Conservation (phyloP, 768 basidiomycete genomes). For the Hygrocybe coccinea region DNA sequence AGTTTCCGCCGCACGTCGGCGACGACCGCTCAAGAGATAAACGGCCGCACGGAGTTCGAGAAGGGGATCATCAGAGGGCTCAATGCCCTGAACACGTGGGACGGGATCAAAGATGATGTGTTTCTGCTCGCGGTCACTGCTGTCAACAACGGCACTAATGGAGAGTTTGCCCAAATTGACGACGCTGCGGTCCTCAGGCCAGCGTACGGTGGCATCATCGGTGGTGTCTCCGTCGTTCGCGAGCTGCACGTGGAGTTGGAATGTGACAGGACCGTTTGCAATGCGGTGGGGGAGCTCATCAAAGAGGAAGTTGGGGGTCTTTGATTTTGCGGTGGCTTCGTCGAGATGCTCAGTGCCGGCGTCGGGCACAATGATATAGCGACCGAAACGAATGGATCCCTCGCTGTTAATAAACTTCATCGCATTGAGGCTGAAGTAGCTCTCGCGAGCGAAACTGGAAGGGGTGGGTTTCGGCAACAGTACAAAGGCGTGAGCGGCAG, state of each 20-base stretch:
- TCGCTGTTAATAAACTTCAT: conserved; percentile 18
- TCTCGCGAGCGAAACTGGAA: conserved; percentile 14
- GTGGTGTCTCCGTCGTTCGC: conserved; percentile 18
- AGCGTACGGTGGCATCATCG: conserved; percentile 17
- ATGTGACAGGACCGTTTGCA: conserved; percentile 10
- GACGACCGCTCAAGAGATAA: conserved; percentile 20
- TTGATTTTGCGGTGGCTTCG: conserved; percentile 11
- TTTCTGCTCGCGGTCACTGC: conserved; percentile 13
- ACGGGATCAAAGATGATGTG: conserved; percentile 20
- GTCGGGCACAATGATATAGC: conserved; percentile 15
- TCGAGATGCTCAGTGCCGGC: conserved; percentile 17
- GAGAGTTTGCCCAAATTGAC: conserved; percentile 15
- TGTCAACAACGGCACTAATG: conserved; percentile 9
- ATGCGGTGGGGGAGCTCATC: conserved; percentile 17
- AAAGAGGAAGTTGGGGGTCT: conserved; percentile 14
- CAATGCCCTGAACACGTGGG: conserved; percentile 17
- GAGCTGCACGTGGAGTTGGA: conserved; percentile 16
- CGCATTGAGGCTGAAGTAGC: conserved; percentile 15
- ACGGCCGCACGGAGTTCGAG: conserved; percentile 19
- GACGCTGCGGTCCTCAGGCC: conserved; percentile 18
- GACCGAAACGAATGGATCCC: conserved; percentile 13
- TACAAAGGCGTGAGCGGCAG: conserved; percentile 15
- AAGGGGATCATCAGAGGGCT: conserved; percentile 16
- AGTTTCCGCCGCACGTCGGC: conserved; percentile 16
- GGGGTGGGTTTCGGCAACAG: conserved; percentile 18